Percentiles rank a stretch among this genome's conserved stretches.
These are phyloP conservation scores for Tetramitus jugosus DNA, from an alignment of 208 protist species.

Conservation along the genomic window DNA sequence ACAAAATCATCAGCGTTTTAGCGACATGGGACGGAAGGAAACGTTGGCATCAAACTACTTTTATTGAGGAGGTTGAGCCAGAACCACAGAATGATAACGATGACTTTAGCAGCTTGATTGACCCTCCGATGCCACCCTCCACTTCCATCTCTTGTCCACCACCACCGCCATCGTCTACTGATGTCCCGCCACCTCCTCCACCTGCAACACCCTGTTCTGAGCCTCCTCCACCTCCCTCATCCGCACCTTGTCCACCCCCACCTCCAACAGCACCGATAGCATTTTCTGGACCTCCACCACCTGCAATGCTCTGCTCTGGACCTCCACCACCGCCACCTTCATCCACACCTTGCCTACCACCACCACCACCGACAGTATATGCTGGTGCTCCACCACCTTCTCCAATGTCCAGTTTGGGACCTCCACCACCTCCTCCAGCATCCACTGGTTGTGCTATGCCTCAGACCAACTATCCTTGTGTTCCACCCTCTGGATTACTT, in stretches of 20 bases:
- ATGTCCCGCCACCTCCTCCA: neutral
- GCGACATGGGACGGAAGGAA: neutral
- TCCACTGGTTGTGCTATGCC: too few species aligned
- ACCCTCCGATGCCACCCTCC: neutral
- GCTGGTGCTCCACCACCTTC: neutral
- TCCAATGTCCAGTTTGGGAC: neutral
- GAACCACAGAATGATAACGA: neutral
- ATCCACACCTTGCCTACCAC: neutral
- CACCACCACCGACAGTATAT: neutral
- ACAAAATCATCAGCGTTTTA: neutral
- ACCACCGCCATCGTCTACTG: neutral
- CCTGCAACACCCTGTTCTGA: neutral
- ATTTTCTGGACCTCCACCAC: neutral
- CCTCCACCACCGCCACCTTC: neutral
- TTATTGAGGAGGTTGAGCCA: neutral
- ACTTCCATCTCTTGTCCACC: neutral
- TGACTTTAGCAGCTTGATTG: neutral
- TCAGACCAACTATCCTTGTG: too few species aligned
- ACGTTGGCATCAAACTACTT: neutral
- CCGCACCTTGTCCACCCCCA: too few species aligned
- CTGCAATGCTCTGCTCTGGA: neutral
- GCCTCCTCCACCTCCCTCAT: too few species aligned
- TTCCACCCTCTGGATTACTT: too few species aligned
- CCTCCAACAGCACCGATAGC: neutral
- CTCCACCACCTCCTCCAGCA: neutral